phyloP scores from a whole-genome alignment of 805 yeast species.

The Candida glaebosa region DNA sequence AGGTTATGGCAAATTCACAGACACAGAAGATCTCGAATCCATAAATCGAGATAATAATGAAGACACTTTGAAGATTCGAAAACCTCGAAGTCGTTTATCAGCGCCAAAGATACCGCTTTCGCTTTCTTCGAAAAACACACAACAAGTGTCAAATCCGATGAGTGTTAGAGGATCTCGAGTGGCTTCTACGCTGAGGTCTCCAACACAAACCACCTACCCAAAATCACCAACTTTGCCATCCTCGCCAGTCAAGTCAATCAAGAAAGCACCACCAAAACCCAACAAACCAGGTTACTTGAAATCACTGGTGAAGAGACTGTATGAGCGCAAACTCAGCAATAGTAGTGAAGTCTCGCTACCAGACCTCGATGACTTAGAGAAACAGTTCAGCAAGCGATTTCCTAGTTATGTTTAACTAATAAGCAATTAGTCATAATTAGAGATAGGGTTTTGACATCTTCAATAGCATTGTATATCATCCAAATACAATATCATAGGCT shows the following conservation, averaged over 20 bases:
- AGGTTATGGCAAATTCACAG: conserved; percentile 81
- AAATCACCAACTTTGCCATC: background rate
- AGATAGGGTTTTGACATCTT: no score
- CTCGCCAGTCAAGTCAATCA: conserved; percentile 8
- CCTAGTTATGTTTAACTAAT: conserved; percentile 60
- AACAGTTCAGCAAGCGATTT: conserved; percentile 52
- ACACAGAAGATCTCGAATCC: conserved; percentile 32
- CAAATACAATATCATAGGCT: no score
- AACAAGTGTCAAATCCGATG: background rate
- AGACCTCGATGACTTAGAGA: conserved; percentile 58
- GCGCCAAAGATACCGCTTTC: conserved; percentile 38
- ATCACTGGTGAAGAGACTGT: conserved; percentile 19
- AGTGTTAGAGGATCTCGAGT: background rate
- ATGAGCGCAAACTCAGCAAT: conserved; percentile 26
- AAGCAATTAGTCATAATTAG: no score
- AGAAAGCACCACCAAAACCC: conserved; percentile 61
- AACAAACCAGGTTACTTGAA: conserved; percentile 56
- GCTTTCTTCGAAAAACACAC: conserved; percentile 17
- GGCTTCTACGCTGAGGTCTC: background rate
- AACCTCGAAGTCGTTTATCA: conserved; percentile 6
- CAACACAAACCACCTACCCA: background rate
- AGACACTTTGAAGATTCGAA: conserved; percentile 1
- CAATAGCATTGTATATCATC: no score
- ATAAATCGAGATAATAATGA: conserved; percentile 19
- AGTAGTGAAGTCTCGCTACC: conserved; percentile 43